phyloP scores from a whole-genome alignment of 2,329 filamentous ascomycete genomes.

The Pseudofabraea citricarpa region DNA sequence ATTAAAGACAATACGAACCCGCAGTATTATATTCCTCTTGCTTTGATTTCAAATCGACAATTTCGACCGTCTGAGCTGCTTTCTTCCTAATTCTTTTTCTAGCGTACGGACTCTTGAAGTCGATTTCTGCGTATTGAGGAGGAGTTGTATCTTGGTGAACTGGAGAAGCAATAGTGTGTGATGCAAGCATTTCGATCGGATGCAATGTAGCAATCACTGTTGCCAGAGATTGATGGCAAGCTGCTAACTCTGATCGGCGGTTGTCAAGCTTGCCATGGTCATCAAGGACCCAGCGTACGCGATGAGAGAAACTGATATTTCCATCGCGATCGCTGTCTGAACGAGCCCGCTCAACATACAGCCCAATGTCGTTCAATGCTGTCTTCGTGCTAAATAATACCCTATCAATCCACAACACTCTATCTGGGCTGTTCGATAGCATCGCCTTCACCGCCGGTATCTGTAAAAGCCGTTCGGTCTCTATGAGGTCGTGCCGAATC shows the following conservation, averaged over 20 bases:
- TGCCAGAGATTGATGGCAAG: slow-evolving; percentile 7
- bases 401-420: slow-evolving; percentile 3
- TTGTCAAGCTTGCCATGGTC: slow-evolving; percentile 9
- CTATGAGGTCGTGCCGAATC: slow-evolving; percentile 8
- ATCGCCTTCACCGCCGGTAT: slow-evolving; percentile 3
- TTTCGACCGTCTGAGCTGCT: background rate
- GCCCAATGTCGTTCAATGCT: slow-evolving; percentile 8
- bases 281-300: slow-evolving; percentile 10
- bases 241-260: slow-evolving; percentile 5
- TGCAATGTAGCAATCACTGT: slow-evolving; percentile 5
- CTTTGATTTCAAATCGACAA: background rate
- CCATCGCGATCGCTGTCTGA: slow-evolving; percentile 6
- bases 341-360: slow-evolving; percentile 7
- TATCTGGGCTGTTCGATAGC: slow-evolving; percentile 4
- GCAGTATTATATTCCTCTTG: background rate
- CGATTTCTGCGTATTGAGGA: background rate
- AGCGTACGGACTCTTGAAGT: background rate
- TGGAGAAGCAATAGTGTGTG: background rate
- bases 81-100: background rate
- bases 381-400: slow-evolving; percentile 4
- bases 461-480: slow-evolving; percentile 8
- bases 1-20: background rate
- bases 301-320: slow-evolving; percentile 4
- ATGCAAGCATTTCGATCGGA: slow-evolving; percentile 1
- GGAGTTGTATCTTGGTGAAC: background rate